phyloP scores from a whole-genome alignment of 768 basidiomycete species.

The Boletus reticulatus region DNA sequence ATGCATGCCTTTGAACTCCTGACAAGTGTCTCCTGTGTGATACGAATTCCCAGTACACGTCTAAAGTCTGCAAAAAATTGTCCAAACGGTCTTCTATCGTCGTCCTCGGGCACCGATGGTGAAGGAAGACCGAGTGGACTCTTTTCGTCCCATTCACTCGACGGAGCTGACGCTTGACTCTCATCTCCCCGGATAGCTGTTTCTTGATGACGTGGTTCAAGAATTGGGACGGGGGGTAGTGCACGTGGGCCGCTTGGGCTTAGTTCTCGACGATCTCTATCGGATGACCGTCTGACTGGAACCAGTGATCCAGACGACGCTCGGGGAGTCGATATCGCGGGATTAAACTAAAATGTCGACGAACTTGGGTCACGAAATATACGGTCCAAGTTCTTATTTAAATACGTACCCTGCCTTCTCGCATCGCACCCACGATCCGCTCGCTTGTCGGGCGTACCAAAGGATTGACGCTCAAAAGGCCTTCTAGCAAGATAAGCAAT shows the following conservation, averaged over 20 bases:
- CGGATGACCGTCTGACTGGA: conserved; percentile 18
- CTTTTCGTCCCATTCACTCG: conserved; percentile 11
- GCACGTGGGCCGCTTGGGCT: conserved; percentile 11
- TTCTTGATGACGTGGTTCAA: conserved; percentile 5
- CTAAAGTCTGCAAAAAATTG: background rate
- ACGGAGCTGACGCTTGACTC: background rate
- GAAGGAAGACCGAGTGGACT: conserved; percentile 16
- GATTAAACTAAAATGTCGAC: conserved; percentile 28
- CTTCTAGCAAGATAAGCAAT: conserved; percentile 70
- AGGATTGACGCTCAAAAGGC: conserved; percentile 62
- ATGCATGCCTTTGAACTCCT: conserved; percentile 36
- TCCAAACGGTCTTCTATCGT: background rate
- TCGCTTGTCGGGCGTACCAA: conserved; percentile 68
- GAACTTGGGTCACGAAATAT: background rate
- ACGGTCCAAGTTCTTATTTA: background rate
- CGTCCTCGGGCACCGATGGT: background rate
- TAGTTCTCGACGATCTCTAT: conserved; percentile 9
- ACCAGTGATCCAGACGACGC: conserved; percentile 21
- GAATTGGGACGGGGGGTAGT: conserved; percentile 13
- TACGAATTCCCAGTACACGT: conserved; percentile 3
- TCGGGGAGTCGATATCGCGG: conserved; percentile 8
- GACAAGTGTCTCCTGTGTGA: conserved; percentile 20
- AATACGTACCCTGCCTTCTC: conserved; percentile 68
- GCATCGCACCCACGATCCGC: conserved; percentile 63
- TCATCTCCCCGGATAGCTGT: background rate